A percentile compares a stretch with the other conserved stretches of the same genome.
Conservation (phyloP, 2,329 filamentous ascomycete species). For the Xylogone sp. region DNA sequence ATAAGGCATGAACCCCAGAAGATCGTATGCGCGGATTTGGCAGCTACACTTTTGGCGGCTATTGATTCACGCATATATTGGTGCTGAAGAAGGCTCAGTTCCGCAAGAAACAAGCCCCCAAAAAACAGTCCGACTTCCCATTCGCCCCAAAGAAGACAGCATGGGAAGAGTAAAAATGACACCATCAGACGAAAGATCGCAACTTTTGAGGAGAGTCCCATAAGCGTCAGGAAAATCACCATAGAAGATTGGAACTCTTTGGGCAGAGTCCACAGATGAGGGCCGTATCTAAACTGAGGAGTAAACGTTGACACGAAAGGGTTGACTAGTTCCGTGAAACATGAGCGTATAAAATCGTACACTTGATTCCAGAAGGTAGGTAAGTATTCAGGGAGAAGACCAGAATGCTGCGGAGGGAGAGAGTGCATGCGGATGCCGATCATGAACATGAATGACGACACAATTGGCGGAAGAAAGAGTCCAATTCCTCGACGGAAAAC, state of each 20-base stretch:
- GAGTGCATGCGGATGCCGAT: conserved; percentile 42
- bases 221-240: conserved; percentile 22
- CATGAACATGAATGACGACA: conserved; percentile 38
- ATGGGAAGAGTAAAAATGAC: conserved; percentile 16
- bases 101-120: conserved; percentile 41
- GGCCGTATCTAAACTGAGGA: no score
- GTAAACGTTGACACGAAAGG: no score
- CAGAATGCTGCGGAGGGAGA: no score
- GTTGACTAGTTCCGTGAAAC: no score
- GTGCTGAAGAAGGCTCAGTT: conserved; percentile 36
- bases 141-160: conserved; percentile 23
- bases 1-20: conserved; percentile 24
- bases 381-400: no score
- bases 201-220: conserved; percentile 21
- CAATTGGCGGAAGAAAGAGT: conserved; percentile 42
- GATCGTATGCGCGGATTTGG: conserved; percentile 1
- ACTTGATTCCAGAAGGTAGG: no score
- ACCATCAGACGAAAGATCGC: conserved; percentile 19
- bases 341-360: no score
- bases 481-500: conserved; percentile 43
- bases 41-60: conserved; percentile 5
- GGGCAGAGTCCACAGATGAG: conserved; percentile 29
- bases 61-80: no score
- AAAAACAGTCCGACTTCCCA: conserved; percentile 37
- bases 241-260: conserved; percentile 27